A percentile compares a stretch with the other conserved stretches of the same genome.
phyloP scores from a whole-genome alignment of 345 rosid species.

The Corymbia maculata region DNA sequence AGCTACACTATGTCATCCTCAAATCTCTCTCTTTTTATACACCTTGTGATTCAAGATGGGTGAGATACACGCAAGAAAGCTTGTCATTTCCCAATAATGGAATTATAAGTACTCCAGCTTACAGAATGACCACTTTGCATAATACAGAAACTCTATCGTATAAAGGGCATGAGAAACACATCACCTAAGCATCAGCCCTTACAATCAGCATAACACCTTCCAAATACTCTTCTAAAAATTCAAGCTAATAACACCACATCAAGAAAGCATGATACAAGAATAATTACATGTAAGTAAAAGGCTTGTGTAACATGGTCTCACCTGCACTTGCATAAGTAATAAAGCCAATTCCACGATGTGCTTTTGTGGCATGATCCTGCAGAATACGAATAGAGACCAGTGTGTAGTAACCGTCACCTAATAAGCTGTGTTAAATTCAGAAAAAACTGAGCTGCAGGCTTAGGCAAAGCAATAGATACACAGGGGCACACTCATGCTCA shows the following conservation, averaged over 20 bases:
- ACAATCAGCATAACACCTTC: background rate
- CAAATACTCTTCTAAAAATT: background rate
- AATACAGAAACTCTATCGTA: background rate
- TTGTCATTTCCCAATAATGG: background rate
- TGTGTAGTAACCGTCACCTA: background rate
- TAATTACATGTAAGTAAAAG: background rate
- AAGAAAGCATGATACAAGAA: background rate
- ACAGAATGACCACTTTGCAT: background rate
- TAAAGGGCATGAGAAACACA: background rate
- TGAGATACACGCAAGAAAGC: background rate
- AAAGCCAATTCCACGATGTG: conserved; percentile 96
- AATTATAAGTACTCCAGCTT: background rate
- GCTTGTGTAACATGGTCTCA: conserved; percentile 8
- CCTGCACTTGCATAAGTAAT: conserved; percentile 86
- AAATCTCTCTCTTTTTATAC: background rate
- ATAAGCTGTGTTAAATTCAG: background rate
- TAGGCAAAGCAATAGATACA: background rate
- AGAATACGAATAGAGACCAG: background rate
- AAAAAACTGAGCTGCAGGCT: background rate
- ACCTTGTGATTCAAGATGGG: background rate
- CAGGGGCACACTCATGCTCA: background rate
- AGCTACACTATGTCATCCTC: background rate
- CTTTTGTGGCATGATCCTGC: conserved; percentile 79
- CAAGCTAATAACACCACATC: background rate
- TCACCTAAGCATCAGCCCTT: background rate